These are phyloP conservation scores for Nakaseomyces bracarensis DNA, from an alignment of 1,139 yeast genomes.

Conservation along the genomic window DNA sequence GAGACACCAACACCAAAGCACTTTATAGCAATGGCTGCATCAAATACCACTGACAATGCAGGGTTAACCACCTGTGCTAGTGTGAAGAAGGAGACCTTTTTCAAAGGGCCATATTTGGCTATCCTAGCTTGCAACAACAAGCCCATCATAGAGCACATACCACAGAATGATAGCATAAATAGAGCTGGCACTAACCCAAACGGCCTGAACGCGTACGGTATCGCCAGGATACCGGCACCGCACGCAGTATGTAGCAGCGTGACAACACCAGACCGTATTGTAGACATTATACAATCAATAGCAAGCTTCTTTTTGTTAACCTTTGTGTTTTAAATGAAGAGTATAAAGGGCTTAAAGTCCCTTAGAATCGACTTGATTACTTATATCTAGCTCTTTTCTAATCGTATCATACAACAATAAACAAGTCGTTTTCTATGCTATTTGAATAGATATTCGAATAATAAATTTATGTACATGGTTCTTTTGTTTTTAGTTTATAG, in stretches of 20 bases:
- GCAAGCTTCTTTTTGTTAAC: too few relatives aligned
- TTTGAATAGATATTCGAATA: too few relatives aligned
- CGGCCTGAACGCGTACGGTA: constrained; percentile 83
- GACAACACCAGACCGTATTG: constrained; percentile 34
- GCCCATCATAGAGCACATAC: constrained; percentile 71
- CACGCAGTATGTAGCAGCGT: constrained; percentile 50
- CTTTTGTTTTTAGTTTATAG: too few relatives aligned
- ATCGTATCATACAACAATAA: too few relatives aligned
- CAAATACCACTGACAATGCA: constrained; percentile 70
- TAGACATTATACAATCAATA: not conserved
- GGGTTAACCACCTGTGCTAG: constrained; percentile 83
- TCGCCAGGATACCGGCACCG: constrained; percentile 90
- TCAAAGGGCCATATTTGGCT: constrained; percentile 54
- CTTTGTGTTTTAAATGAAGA: too few relatives aligned
- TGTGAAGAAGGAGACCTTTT: constrained; percentile 84
- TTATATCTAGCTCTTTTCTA: too few relatives aligned
- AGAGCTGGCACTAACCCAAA: constrained; percentile 73
- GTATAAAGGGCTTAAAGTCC: too few relatives aligned
- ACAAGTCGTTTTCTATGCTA: too few relatives aligned
- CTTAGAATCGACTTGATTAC: too few relatives aligned
- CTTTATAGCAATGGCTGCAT: constrained; percentile 81
- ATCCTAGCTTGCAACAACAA: constrained; percentile 70
- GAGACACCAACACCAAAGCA: constrained; percentile 91
- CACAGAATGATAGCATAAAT: constrained; percentile 62
- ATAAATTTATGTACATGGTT: not conserved